Conservation (phyloP, 768 basidiomycete species). For the Auriscalpium vulgare region DNA sequence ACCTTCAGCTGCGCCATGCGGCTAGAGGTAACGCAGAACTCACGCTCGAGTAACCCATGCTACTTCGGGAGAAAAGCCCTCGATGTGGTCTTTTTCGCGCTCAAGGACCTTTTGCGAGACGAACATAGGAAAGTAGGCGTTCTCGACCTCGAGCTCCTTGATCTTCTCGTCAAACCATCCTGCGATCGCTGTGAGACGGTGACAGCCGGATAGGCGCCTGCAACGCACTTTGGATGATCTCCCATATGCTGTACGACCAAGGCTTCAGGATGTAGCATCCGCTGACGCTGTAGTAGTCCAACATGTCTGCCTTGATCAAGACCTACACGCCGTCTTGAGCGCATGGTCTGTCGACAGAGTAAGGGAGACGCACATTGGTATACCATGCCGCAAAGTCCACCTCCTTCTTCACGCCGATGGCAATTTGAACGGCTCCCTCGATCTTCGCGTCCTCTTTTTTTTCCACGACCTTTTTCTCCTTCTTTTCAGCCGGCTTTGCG, state of each 20-base stretch:
- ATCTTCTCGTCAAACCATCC: slow-evolving; percentile 92
- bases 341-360: neutral
- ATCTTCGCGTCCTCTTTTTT: slow-evolving; percentile 75
- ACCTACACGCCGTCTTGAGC: slow-evolving; percentile 44
- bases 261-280: slow-evolving; percentile 99
- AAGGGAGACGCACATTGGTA: slow-evolving; percentile 57
- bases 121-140: slow-evolving; percentile 99
- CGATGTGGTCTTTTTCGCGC: slow-evolving; percentile 96
- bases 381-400: slow-evolving; percentile 94
- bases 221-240: slow-evolving; percentile 77
- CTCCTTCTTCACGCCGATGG: slow-evolving; percentile 93
- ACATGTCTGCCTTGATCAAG: slow-evolving; percentile 96
- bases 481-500: slow-evolving; percentile 28
- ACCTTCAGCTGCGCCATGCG: neutral
- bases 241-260: slow-evolving; percentile 97
- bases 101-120: slow-evolving; percentile 89
- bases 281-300: slow-evolving; percentile 97
- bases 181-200: slow-evolving; percentile 21
- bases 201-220: neutral
- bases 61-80: slow-evolving; percentile 98
- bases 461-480: slow-evolving; percentile 30
- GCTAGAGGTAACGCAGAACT: slow-evolving; percentile 24
- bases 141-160: slow-evolving; percentile 92
- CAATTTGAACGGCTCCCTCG: slow-evolving; percentile 85
- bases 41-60: slow-evolving; percentile 99